A percentile compares a stretch with the other conserved stretches of the same genome.
Evolutionary conservation across 192 early-diverging fungal genomes (phyloP).

Genomic region (Ambispora gerdemannii): DNA sequence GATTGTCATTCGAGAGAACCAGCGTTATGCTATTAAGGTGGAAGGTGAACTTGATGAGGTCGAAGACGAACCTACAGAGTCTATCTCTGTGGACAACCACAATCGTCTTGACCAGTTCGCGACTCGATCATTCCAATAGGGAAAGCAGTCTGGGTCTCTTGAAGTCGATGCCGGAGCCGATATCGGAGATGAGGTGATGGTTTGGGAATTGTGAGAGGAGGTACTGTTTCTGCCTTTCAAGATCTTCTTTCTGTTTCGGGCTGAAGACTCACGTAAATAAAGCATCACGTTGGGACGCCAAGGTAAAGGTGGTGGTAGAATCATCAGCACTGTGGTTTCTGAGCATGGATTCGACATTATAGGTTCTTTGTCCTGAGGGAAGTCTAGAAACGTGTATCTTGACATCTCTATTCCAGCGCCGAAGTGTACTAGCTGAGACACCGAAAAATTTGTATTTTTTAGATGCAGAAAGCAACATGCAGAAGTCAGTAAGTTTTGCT

Average conservation of each 20-base stretch:
- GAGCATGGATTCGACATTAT: constrained; percentile 29
- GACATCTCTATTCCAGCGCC: background rate
- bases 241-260: constrained; percentile 6
- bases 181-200: background rate
- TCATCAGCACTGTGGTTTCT: constrained; percentile 39
- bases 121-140: background rate
- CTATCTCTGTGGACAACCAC: background rate
- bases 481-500: constrained; percentile 13
- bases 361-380: background rate
- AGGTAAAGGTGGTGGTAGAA: constrained; percentile 45
- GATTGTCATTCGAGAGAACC: background rate
- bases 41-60: background rate
- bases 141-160: background rate
- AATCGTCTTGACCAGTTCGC: background rate
- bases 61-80: background rate
- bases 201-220: background rate
- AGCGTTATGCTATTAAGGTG: background rate
- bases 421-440: background rate
- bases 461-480: constrained; percentile 9
- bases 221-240: background rate
- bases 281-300: constrained; percentile 41
- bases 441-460: constrained; percentile 3
- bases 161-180: background rate
- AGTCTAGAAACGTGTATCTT: constrained; percentile 12
- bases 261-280: constrained; percentile 36